Base-by-base conservation (phyloP, 345 rosid species). In the Barbarea vulgaris region DNA sequence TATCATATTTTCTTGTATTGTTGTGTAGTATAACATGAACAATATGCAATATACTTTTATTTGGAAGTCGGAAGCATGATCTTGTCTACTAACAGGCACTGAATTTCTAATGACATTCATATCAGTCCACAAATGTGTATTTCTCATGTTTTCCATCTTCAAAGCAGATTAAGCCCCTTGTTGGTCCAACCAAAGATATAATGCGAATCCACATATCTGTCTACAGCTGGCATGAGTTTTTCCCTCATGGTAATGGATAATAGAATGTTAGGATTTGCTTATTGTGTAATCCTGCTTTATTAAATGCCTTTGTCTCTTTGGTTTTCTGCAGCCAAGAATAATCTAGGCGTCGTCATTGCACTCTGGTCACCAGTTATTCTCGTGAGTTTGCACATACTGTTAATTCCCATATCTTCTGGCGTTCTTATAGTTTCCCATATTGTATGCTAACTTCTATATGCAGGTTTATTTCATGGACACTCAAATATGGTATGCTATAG, bases 381-480 rank as follows among this genome's bases (percentile, higher is more conserved):
- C 14, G 99, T 96, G 84, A 62, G 89, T 82, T 79, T 67, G 68
- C 58, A 39, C 33, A 48, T 73, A 47, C 33, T 68, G 72, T 50
- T 57, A 15, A 56, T 57, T 55, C 4, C 25, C 36, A 48, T 76
- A 10, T 41, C 76, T 76, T 74, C 62, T 14, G 62, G 63, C 3
- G 34, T 56, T 54, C 19, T 66, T 67, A 22, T 33, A 12, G 30
- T 11, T 9, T 69, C 39, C 37, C 39, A 42, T 79, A 65, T 84
- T 21, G 64, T 13, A 9, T 47, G 17, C 30, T 48, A 51, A 59
- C 61, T 15, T 36, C 69, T 65, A 44, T 61, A 42, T 69, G 41
- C 73, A 85, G 89, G 85, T 85, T 33, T 85, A 85, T 79, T 85
- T 85, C 63, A 83, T 85, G 89, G 89, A 85, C 67, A 83, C 84